Conservation (phyloP, 495 filamentous ascomycete genomes). For the Apiosordaria backusii region DNA sequence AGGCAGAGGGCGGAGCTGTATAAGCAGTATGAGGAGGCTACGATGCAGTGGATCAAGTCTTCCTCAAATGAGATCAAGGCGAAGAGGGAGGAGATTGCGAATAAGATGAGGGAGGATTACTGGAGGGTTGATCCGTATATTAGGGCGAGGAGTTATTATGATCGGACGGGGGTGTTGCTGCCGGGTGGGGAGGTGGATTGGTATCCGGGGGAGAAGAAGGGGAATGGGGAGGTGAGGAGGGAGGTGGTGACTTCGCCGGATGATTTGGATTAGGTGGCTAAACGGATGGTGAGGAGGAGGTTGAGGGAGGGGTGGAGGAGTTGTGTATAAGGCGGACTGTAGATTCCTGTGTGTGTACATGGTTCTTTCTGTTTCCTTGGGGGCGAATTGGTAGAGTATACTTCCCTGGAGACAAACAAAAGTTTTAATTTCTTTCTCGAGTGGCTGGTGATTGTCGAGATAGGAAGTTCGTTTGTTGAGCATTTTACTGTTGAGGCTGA, state of each 20-base stretch:
- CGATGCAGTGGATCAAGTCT: constrained; percentile 63
- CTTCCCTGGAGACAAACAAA: too few relatives aligned
- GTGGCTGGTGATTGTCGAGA: too few relatives aligned
- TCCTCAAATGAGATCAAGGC: constrained; percentile 38
- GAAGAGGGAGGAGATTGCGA: constrained; percentile 53
- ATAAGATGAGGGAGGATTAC: constrained; percentile 67
- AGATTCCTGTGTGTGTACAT: not conserved
- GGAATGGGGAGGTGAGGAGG: constrained; percentile 27
- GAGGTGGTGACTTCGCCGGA: constrained; percentile 42
- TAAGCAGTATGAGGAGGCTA: constrained; percentile 65
- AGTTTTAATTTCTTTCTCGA: too few relatives aligned
- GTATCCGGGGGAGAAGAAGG: constrained; percentile 50
- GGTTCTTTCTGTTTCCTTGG: not conserved
- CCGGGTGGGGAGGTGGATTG: constrained; percentile 64
- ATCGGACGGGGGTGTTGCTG: constrained; percentile 66
- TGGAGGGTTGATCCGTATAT: constrained; percentile 80
- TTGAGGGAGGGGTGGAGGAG: not conserved
- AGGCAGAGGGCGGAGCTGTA: constrained; percentile 58
- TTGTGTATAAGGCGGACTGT: not conserved
- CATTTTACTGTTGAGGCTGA: too few relatives aligned
- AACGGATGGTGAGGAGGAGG: not conserved
- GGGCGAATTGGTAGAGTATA: too few relatives aligned
- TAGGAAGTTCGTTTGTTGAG: too few relatives aligned
- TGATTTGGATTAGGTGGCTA: constrained; percentile 51
- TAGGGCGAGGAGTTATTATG: constrained; percentile 68